Percentiles rank a stretch among this genome's conserved stretches.
Evolutionary conservation across 2,329 filamentous ascomycete species (phyloP).

Genomic region (Penicillium occitanis): DNA sequence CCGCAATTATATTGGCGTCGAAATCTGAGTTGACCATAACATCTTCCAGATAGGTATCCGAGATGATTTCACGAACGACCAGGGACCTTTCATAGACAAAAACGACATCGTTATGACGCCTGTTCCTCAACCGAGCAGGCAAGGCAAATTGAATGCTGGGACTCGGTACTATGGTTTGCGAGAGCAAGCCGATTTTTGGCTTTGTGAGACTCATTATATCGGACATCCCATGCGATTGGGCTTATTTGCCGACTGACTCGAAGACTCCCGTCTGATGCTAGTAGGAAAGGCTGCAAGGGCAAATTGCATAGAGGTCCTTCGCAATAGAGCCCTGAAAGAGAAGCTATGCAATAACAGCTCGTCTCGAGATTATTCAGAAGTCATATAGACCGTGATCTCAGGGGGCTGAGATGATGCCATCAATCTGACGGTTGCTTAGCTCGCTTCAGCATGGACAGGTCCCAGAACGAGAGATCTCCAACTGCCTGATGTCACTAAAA

Average conservation of each 20-base stretch:
- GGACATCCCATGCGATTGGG: background rate
- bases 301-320: no score
- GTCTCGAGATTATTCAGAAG: background rate
- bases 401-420: conserved; percentile 2
- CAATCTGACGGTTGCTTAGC: background rate
- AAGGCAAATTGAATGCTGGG: conserved; percentile 74
- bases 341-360: background rate
- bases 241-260: background rate
- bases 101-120: conserved; percentile 73
- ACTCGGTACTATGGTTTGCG: conserved; percentile 73
- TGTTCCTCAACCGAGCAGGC: conserved; percentile 72
- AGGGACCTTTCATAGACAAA: conserved; percentile 82
- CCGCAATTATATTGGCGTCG: conserved; percentile 73
- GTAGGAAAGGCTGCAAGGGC: background rate
- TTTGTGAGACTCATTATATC: conserved; percentile 24
- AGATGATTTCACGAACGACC: conserved; percentile 71
- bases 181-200: conserved; percentile 69
- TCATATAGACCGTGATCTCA: background rate
- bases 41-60: conserved; percentile 67
- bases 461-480: background rate
- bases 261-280: background rate
- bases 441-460: background rate
- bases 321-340: background rate
- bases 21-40: conserved; percentile 80
- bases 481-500: background rate